phyloP scores from a whole-genome alignment of 2,329 filamentous ascomycete genomes.

The Beauveria varroae region DNA sequence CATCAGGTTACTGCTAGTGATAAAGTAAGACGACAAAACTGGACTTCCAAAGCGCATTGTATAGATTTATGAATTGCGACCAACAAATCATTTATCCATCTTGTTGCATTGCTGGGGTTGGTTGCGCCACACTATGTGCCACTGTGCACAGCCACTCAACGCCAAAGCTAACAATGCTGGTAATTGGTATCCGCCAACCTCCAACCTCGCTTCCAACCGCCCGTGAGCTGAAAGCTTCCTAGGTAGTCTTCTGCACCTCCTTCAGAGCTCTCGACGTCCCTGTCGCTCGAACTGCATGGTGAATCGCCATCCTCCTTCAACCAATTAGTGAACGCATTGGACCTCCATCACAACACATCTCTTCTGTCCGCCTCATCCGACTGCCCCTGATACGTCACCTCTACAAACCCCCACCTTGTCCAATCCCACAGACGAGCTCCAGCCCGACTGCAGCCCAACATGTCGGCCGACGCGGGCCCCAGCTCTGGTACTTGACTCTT shows the following conservation, averaged over 20 bases:
- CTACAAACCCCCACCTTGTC: background rate
- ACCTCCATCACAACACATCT: background rate
- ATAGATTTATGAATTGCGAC: too few relatives aligned
- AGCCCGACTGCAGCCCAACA: conserved; percentile 6
- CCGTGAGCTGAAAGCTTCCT: background rate
- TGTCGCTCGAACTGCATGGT: conserved; percentile 8
- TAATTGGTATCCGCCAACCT: background rate
- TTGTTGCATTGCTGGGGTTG: background rate
- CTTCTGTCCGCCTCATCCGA: background rate
- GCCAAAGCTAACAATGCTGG: background rate
- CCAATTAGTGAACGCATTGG: background rate
- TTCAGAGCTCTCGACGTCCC: background rate
- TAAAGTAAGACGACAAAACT: background rate
- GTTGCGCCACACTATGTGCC: background rate
- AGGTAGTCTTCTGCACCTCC: background rate
- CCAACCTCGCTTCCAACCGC: conserved; percentile 3
- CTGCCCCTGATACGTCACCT: conserved; percentile 1
- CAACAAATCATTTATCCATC: too few relatives aligned
- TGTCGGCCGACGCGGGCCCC: conserved; percentile 11
- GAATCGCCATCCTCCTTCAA: background rate
- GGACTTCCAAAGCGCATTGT: too few relatives aligned
- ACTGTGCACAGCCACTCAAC: conserved; percentile 2
- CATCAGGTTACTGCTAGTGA: background rate
- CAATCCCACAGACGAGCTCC: background rate
- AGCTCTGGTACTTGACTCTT: conserved; percentile 6